Percentiles rank a stretch among this genome's conserved stretches.
Evolutionary conservation across 1,139 yeast species (phyloP).

Genomic region (Saccharomyces pastorianus): DNA sequence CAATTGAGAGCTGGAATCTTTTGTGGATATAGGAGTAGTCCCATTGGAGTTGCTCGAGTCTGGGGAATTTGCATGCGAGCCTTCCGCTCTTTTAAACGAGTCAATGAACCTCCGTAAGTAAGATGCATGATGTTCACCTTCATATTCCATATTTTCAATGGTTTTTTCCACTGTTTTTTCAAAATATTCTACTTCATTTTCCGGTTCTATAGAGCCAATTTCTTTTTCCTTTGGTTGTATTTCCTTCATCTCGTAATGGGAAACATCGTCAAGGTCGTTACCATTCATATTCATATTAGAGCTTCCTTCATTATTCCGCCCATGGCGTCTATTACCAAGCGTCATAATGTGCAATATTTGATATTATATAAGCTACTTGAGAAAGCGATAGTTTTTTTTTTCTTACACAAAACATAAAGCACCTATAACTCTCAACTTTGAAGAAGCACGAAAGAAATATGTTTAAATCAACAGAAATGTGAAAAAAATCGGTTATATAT

Average conservation of each 20-base stretch:
- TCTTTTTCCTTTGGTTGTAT: constrained; percentile 9
- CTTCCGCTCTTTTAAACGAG: constrained; percentile 26
- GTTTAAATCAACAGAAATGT: neutral
- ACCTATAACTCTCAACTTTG: neutral
- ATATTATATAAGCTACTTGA: neutral
- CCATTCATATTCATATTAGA: neutral
- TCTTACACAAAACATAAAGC: neutral
- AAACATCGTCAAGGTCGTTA: neutral
- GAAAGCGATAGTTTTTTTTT: neutral
- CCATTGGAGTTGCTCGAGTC: neutral
- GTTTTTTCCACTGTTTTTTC: constrained; percentile 8
- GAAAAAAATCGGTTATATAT: neutral
- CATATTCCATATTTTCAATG: constrained; percentile 3
- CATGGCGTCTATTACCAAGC: neutral
- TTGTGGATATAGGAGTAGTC: neutral
- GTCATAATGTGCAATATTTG: neutral
- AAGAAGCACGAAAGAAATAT: neutral
- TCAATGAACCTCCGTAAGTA: constrained; percentile 19
- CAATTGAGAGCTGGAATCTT: constrained; percentile 1
- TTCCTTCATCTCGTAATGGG: constrained; percentile 13
- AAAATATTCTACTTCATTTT: constrained; percentile 21
- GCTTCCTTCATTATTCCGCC: neutral
- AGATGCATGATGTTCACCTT: constrained; percentile 1
- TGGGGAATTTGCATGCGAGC: constrained; percentile 5
- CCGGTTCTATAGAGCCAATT: constrained; percentile 8